phyloP scores from a whole-genome alignment of 805 yeast genomes.

The Lipomyces lipofer region DNA sequence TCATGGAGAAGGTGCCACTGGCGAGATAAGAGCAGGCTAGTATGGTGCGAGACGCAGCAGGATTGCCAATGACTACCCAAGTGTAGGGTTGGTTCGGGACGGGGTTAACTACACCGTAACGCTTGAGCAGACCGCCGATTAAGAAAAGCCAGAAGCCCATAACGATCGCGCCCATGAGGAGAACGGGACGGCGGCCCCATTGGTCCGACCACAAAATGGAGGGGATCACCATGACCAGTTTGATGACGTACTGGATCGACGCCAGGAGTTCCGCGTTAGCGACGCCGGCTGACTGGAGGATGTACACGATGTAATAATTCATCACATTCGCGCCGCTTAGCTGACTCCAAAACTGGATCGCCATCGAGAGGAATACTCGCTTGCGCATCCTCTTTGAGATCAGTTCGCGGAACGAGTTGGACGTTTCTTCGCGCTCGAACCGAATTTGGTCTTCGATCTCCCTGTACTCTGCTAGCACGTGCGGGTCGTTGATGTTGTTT shows the following conservation, averaged over 20 bases:
- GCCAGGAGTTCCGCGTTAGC: conserved; percentile 51
- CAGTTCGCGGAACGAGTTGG: conserved; percentile 50
- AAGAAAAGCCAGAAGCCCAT: conserved; percentile 28
- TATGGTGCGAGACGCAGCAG: conserved; percentile 46
- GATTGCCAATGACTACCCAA: conserved; percentile 37
- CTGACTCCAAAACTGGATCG: conserved; percentile 57
- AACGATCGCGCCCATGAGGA: conserved; percentile 29
- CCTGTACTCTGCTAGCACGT: conserved; percentile 54
- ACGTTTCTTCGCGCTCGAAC: conserved; percentile 52
- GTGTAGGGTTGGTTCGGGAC: conserved; percentile 29
- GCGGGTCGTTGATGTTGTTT: conserved; percentile 37
- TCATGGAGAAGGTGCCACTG: conserved; percentile 54
- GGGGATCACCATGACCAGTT: conserved; percentile 58
- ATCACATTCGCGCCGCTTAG: conserved; percentile 66
- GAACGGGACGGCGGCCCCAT: conserved; percentile 61
- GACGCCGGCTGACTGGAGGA: conserved; percentile 47
- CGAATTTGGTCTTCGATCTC: conserved; percentile 60
- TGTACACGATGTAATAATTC: conserved; percentile 67
- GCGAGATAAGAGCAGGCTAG: conserved; percentile 55
- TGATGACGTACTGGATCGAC: conserved; percentile 59
- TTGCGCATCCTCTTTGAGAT: conserved; percentile 52
- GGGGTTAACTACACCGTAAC: conserved; percentile 26
- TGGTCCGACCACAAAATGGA: conserved; percentile 60
- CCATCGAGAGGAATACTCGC: conserved; percentile 54
- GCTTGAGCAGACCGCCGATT: conserved; percentile 31